Base-by-base conservation (phyloP, 768 basidiomycete species). In the Arthromyces matolae region DNA sequence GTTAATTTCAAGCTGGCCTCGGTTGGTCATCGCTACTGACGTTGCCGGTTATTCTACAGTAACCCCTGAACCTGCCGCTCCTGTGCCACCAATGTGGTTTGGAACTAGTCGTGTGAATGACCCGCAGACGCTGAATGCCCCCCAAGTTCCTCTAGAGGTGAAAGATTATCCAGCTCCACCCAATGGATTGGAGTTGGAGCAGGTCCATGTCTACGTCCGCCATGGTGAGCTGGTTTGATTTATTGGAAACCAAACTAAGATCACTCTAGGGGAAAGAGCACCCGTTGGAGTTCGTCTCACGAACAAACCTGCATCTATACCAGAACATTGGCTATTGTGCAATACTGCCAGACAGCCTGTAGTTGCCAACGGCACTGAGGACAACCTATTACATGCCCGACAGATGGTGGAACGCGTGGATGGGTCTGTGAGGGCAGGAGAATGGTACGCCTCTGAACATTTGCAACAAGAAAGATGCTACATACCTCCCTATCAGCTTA, bases 151-250 rank as follows among this genome's bases (percentile, higher is more conserved):
- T 12, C 60, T 88, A 14, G 81, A 88, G 42, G 79, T 81, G 1
- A 71, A 81, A 19, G 65, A 65, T 7, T 89, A 89, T 58, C 78
- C 81, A 3, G 60, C 70, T 27, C 75, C 81, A 0, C 86, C 86
- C 2, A 48, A 63, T 2, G 75, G 67, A 20, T 69, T 89, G 14
- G 50, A 71, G 54, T 68, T 89, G 32, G 75, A 84, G 60, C 87
- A 89, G 61, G 84, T 89, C 9, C 84, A 89, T 60, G 64, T 89
- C 31, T 89, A 80, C 58, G 77, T 86, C 4, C 73, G 88, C 20
- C 88, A 90, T 62, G 87, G 87, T 86, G 47, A 39, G 80, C 2
- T 22, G 13, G 13, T 8, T 8, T 23, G 19, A 20, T 18, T 5
- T 6, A 19, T 7, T 5, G 19, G 28, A 20, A 20, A 19, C 38